Percentiles rank a stretch among this genome's conserved stretches.
These are phyloP conservation scores for Geosiphon pyriformis DNA, from an alignment of 192 early-diverging fungal genomes.

Conservation along the genomic window DNA sequence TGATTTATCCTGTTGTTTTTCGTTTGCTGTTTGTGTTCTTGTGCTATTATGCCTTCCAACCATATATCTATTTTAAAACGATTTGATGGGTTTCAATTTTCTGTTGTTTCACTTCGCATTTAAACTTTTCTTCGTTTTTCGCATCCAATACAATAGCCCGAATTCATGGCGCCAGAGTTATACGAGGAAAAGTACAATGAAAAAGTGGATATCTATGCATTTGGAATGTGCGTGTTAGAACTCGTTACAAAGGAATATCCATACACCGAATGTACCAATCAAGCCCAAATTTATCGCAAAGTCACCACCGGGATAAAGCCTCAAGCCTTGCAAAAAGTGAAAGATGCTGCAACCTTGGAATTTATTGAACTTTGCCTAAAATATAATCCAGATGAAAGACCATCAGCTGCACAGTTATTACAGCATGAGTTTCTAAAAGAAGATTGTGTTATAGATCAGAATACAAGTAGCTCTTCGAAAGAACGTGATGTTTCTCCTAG, in stretches of 20 bases:
- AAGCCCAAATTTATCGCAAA: slow-evolving; percentile 78
- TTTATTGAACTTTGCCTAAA: slow-evolving; percentile 68
- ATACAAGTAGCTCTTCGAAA: neutral
- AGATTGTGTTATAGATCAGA: slow-evolving; percentile 16
- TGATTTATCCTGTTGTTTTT: neutral
- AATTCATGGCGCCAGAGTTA: slow-evolving; percentile 90
- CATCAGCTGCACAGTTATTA: slow-evolving; percentile 49
- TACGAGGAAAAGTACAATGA: slow-evolving; percentile 87
- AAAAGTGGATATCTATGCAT: slow-evolving; percentile 86
- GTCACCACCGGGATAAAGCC: slow-evolving; percentile 74
- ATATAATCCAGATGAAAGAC: slow-evolving; percentile 49
- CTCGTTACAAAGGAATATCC: slow-evolving; percentile 83
- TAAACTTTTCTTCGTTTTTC: neutral
- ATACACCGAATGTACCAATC: slow-evolving; percentile 79
- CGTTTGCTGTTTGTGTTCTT: neutral
- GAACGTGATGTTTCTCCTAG: neutral
- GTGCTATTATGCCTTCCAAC: too few relatives aligned
- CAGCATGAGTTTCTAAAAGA: slow-evolving; percentile 51
- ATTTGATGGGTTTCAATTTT: neutral
- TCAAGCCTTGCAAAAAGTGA: slow-evolving; percentile 53
- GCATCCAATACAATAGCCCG: slow-evolving; percentile 38
- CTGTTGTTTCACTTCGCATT: neutral
- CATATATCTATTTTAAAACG: too few relatives aligned
- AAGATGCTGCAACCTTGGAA: slow-evolving; percentile 54
- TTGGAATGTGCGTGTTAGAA: slow-evolving; percentile 76